Evolutionary conservation across 805 yeast species (phyloP), one percentile per base, ranked within the genome.

Genomic region (Wickerhamomyces queroliae): DNA sequence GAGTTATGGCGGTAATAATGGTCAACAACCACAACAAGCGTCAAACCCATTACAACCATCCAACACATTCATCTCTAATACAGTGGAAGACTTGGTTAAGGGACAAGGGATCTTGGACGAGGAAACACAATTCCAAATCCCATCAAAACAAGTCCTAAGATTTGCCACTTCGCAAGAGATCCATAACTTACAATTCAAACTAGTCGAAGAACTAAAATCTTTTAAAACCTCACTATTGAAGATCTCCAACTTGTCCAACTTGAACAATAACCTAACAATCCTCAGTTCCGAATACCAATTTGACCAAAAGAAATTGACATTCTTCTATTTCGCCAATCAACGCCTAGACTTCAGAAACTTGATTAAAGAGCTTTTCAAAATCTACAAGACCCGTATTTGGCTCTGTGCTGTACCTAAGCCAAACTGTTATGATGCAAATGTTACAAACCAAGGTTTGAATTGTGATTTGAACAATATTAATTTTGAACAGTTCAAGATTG

Each of bases 321-420:
- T 84, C 49, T 84, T 83, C 59, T 82, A 81, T 53, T 70, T 67
- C 40, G 71, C 82, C 52, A 70, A 74, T 36, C 78, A 78, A 50
- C 64, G 93, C 48, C 72, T 83, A 40, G 93, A 85, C 55, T 83
- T 83, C 56, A 66, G 91, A 42, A 83, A 76, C 34, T 67, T 83
- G 52, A 83, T 83, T 39, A 77, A 83, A 43, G 91, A 83, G 52
- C 61, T 83, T 23, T 83, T 82, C 67, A 78, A 81, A 54, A 76
- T 80, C 43, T 83, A 81, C 65, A 83, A 83, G 61, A 83, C 90
- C 0, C 68, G 91, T 52, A 83, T 83, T 47, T 85, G 95, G 93
- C 64, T 85, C 61, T 82, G 90, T 67, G 90, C 93, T 0, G 82
- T 80, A 21, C 52, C 66, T 12, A 27, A 31, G 16, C 36, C 36